A percentile compares a stretch with the other conserved stretches of the same genome.
Conservation (phyloP, 2,329 filamentous ascomycete genomes). For the Zymoseptoria tritici region DNA sequence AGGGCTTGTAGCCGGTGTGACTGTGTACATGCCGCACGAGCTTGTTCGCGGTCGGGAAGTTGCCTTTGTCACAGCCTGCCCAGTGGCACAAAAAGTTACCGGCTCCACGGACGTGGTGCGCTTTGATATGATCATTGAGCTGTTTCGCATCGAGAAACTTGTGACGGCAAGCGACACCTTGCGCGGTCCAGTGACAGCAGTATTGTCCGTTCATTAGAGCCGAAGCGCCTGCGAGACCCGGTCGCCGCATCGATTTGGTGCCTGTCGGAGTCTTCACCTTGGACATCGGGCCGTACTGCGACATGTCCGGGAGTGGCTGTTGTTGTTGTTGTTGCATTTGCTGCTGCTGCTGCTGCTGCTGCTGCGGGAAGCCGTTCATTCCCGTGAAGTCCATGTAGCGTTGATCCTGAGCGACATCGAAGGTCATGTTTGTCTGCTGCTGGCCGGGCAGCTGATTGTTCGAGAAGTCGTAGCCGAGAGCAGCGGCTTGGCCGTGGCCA, state of each 20-base stretch:
- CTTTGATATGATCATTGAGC: constrained; percentile 50
- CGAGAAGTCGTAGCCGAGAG: constrained; percentile 1
- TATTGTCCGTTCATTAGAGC: constrained; percentile 22
- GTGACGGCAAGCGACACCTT: constrained; percentile 18
- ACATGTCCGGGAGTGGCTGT: neutral
- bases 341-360: neutral
- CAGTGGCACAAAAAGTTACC: constrained; percentile 36
- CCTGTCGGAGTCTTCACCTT: constrained; percentile 17
- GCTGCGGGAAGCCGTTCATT: constrained; percentile 5
- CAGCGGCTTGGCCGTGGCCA: neutral
- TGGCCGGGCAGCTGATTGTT: constrained; percentile 1
- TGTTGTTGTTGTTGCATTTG: neutral
- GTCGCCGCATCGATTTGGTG: constrained; percentile 13
- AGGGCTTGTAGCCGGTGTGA: constrained; percentile 49
- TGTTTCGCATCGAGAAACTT: constrained; percentile 41
- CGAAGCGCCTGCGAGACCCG: constrained; percentile 21
- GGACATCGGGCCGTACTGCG: constrained; percentile 4
- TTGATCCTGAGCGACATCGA: constrained; percentile 2
- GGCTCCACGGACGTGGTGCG: constrained; percentile 39
- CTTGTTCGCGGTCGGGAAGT: constrained; percentile 37
- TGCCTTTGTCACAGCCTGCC: constrained; percentile 47
- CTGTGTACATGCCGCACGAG: constrained; percentile 58
- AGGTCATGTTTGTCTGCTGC: constrained; percentile 2
- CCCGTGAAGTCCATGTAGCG: constrained; percentile 5
- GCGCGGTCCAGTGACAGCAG: constrained; percentile 23